phyloP scores from a whole-genome alignment of 2,329 filamentous ascomycete genomes.

The Cladosporium sp. region DNA sequence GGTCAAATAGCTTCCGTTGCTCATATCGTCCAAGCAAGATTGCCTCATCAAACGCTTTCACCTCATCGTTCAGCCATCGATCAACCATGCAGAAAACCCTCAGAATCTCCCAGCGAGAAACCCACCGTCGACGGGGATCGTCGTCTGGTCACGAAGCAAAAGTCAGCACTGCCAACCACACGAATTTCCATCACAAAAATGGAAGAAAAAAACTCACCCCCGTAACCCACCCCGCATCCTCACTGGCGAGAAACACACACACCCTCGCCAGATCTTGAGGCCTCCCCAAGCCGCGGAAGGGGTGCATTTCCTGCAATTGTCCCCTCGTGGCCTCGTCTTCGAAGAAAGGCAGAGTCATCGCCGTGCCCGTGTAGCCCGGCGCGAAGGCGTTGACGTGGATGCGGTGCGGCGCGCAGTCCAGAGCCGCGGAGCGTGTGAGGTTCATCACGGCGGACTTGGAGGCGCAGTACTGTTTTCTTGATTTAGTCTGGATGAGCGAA shows the following conservation, averaged over 20 bases:
- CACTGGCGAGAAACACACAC: slow-evolving; percentile 77
- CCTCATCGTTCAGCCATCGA: too few relatives aligned
- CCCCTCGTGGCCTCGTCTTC: slow-evolving; percentile 52
- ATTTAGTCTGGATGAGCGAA: too few relatives aligned
- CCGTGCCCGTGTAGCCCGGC: slow-evolving; percentile 24
- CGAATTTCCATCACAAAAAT: background rate
- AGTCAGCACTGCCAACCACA: background rate
- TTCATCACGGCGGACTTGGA: slow-evolving; percentile 27
- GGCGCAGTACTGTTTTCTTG: slow-evolving; percentile 21
- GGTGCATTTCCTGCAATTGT: slow-evolving; percentile 79
- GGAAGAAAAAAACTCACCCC: slow-evolving; percentile 43
- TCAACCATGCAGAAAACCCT: background rate
- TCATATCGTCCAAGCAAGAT: too few relatives aligned
- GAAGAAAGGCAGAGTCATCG: slow-evolving; percentile 22
- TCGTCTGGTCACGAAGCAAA: background rate
- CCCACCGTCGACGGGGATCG: slow-evolving; percentile 18
- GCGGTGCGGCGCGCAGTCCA: slow-evolving; percentile 26
- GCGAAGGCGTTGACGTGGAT: slow-evolving; percentile 29
- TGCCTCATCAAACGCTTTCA: too few relatives aligned
- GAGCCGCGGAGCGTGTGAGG: slow-evolving; percentile 24
- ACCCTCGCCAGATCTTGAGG: slow-evolving; percentile 75
- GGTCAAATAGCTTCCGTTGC: too few relatives aligned
- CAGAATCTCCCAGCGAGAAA: slow-evolving; percentile 5
- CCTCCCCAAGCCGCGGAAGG: slow-evolving; percentile 66
- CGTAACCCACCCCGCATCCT: slow-evolving; percentile 75